Percentiles rank a stretch among this genome's conserved stretches.
These are phyloP conservation scores for Albugo candida DNA, from an alignment of 352 stramenopile genomes.

Conservation along the genomic window DNA sequence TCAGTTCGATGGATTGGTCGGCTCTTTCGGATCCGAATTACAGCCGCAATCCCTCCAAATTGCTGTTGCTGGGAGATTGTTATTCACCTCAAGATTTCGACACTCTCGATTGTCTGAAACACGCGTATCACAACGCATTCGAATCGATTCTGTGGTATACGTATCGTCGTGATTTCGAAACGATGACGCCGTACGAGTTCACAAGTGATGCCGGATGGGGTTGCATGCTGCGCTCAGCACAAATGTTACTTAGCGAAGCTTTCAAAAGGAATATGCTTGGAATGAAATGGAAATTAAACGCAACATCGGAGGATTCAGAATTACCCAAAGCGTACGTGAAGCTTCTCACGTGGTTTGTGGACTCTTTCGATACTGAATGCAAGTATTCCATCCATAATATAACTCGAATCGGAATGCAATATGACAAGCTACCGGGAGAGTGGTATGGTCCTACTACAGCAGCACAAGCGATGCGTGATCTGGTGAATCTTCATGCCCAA, in stretches of 20 bases:
- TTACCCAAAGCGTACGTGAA: conserved; percentile 22
- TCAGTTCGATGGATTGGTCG: conserved; percentile 42
- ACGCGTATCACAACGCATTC: conserved; percentile 32
- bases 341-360: conserved; percentile 73
- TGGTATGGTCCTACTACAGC: conserved; percentile 86
- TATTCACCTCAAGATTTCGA: conserved; percentile 1
- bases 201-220: conserved; percentile 89
- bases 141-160: conserved; percentile 77
- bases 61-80: conserved; percentile 22
- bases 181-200: conserved; percentile 73
- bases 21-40: conserved; percentile 3
- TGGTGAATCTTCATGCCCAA: conserved; percentile 48
- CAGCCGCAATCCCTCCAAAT: conserved; percentile 22
- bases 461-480: conserved; percentile 71
- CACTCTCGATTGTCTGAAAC: conserved; percentile 17
- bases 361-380: conserved; percentile 44
- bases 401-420: conserved; percentile 76
- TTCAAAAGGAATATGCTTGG: conserved; percentile 65
- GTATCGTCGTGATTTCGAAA: conserved; percentile 74
- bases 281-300: conserved; percentile 20
- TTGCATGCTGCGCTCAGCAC: conserved; percentile 89
- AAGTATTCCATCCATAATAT: conserved; percentile 84
- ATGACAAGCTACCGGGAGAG: conserved; percentile 82
- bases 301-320: conserved; percentile 13
- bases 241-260: conserved; percentile 87